Percentiles rank a stretch among this genome's conserved stretches.
Conservation (phyloP, 2,329 filamentous ascomycete genomes). For the Colletotrichum lentis region DNA sequence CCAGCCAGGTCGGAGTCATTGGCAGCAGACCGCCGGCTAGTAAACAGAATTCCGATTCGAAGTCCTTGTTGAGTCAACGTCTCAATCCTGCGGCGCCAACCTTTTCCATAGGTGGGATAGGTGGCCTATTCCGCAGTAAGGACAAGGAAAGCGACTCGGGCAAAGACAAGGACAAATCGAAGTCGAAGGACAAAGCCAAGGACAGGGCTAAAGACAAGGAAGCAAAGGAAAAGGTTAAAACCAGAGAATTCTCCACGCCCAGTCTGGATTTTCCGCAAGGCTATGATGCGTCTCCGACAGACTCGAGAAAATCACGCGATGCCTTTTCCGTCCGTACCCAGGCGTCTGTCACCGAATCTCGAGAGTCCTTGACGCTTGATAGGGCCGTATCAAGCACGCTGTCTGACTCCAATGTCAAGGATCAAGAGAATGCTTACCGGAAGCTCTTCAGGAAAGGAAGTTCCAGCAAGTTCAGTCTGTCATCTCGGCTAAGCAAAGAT, state of each 20-base stretch:
- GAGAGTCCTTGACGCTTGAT: constrained; percentile 66
- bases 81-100: constrained; percentile 90
- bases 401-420: constrained; percentile 62
- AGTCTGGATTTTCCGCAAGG: constrained; percentile 50
- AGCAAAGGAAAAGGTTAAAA: constrained; percentile 49
- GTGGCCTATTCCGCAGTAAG: constrained; percentile 66
- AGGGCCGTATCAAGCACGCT: constrained; percentile 63
- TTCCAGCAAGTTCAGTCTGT: constrained; percentile 71
- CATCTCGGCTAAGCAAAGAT: constrained; percentile 64
- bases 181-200: constrained; percentile 47
- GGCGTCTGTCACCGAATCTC: constrained; percentile 64
- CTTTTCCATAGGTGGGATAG: constrained; percentile 77
- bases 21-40: constrained; percentile 72
- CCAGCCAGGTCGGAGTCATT: constrained; percentile 74
- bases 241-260: constrained; percentile 49
- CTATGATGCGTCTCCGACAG: constrained; percentile 60
- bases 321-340: constrained; percentile 65
- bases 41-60: constrained; percentile 46
- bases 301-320: constrained; percentile 65
- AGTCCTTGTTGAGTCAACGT: constrained; percentile 61
- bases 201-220: constrained; percentile 48
- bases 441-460: constrained; percentile 72
- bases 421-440: constrained; percentile 65
- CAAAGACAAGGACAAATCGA: constrained; percentile 48
- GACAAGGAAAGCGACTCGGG: constrained; percentile 47